Percentiles rank a stretch among this genome's conserved stretches.
Evolutionary conservation across 148 eudicot genomes (phyloP).

Genomic region (Fallopia convolvulus): DNA sequence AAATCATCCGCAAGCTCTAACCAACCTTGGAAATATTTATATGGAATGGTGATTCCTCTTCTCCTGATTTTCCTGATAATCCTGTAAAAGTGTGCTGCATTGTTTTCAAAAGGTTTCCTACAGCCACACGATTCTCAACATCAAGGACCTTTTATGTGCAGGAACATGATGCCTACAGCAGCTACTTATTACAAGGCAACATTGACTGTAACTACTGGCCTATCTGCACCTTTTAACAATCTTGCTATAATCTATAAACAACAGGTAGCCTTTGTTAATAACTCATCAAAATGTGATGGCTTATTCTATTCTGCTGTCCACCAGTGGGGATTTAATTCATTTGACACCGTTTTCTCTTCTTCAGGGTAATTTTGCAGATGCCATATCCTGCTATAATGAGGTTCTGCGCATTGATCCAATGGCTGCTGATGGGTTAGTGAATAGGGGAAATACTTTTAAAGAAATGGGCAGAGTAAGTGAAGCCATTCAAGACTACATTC

Average conservation of each 20-base stretch:
- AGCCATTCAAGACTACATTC: constrained; percentile 82
- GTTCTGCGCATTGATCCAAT: constrained; percentile 83
- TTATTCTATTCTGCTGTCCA: neutral
- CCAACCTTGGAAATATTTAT: constrained; percentile 92
- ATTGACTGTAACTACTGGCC: constrained; percentile 77
- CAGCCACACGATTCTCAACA: neutral
- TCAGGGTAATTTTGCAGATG: constrained; percentile 82
- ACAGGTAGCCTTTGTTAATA: constrained; percentile 39
- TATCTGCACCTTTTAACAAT: constrained; percentile 93
- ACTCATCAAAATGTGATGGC: neutral
- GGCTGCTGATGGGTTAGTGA: constrained; percentile 97
- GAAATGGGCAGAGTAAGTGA: constrained; percentile 90
- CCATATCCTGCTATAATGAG: constrained; percentile 94
- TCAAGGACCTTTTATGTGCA: constrained; percentile 18
- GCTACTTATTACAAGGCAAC: constrained; percentile 88
- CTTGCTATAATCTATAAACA: constrained; percentile 88
- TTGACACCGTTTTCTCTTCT: neutral
- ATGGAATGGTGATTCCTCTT: constrained; percentile 70
- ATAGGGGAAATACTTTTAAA: constrained; percentile 89
- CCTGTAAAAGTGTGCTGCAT: neutral
- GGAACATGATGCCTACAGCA: constrained; percentile 88
- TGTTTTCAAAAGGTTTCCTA: neutral
- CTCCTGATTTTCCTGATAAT: neutral
- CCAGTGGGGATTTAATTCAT: neutral
- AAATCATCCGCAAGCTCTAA: constrained; percentile 89